Evolutionary conservation across 192 early-diverging fungal genomes (phyloP), one percentile per base, ranked within the genome.

Genomic region (Coemansia sp.): DNA sequence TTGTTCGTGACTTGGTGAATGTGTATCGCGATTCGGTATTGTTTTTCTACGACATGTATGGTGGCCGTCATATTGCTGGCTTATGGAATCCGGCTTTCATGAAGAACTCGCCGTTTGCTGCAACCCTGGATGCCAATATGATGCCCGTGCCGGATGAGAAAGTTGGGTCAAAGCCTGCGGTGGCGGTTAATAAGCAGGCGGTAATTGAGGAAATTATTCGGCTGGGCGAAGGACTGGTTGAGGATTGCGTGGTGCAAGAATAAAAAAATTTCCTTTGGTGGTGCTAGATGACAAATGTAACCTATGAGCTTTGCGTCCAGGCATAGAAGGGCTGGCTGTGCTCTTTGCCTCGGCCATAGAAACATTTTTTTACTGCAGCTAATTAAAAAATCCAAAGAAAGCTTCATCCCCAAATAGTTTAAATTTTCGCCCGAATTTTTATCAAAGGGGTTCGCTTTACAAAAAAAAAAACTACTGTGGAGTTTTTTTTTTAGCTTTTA

Each of bases 1-100:
- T 84, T 55, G 57, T 94, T 6, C 61, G 79, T 15, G 91, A 95
- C 43, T 70, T 97, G 30, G 61, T 54, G n/a, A 37, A 44, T 6
- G 62, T 77, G 13, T 80, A 73, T 38, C 33, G 62, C 31, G 58
- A 68, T 42, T 57, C 64, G 5, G 6, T 58, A 15, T 49, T 68
- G 14, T 20, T 80, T n/a, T 80, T 80, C 41, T 37, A 58, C 45
- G 79, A 80, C 31, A 50, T 69, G 3, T 57, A 65, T 51, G 79
- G 79, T 35, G 74, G 79, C 16, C 28, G 43, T 9, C 18, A 55
- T 16, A 65, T 80, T 50, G 74, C 66, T 28, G 68, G 69, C 3
- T 40, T 80, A 43, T 80, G 76, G 76, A 72, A 52, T 12, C 76
- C 76, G 2, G n/a, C 37, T 0, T 31, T 56, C 1, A 46, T 36